Evolutionary conservation across 306 rosid species (phyloP).

Genomic region (Chamaecrista fasciculata): DNA sequence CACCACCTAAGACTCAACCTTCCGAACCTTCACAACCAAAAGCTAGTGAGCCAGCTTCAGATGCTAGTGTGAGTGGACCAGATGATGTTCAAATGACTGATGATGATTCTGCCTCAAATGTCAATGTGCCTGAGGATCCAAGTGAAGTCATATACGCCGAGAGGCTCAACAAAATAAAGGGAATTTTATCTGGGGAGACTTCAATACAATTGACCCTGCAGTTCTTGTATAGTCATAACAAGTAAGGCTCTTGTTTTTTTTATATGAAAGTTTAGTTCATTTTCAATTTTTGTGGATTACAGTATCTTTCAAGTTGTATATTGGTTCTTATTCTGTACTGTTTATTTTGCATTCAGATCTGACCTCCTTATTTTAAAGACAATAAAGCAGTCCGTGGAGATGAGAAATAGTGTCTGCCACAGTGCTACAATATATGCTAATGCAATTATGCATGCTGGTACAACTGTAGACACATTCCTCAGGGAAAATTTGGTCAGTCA

Average conservation of each 20-base stretch:
- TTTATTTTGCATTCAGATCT: conserved; percentile 54
- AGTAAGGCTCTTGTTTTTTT: conserved; percentile 57
- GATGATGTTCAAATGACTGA: conserved; percentile 87
- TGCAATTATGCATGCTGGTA: conserved; percentile 99
- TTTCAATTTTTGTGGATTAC: conserved; percentile 18
- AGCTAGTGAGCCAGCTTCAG: conserved; percentile 53
- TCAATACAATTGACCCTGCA: conserved; percentile 88
- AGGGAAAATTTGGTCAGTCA: conserved; percentile 83
- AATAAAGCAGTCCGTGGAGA: conserved; percentile 96
- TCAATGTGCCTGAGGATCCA: conserved; percentile 61
- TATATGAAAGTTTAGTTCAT: conserved; percentile 6
- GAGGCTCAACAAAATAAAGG: conserved; percentile 77
- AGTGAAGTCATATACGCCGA: conserved; percentile 72
- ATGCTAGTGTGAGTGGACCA: conserved; percentile 47
- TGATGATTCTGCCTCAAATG: conserved; percentile 45
- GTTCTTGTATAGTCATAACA: conserved; percentile 94
- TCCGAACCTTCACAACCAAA: conserved; percentile 52
- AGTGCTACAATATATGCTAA: conserved; percentile 97
- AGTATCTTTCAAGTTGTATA: conserved; percentile 5
- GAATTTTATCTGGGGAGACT: conserved; percentile 92
- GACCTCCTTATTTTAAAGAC: conserved; percentile 97
- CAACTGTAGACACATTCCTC: conserved; percentile 93
- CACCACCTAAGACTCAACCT: conserved; percentile 59
- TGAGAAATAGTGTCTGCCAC: conserved; percentile 97
- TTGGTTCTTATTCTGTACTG: conserved; percentile 30